phyloP scores from a whole-genome alignment of 2,329 filamentous ascomycete species.

The Claviceps purpurea region DNA sequence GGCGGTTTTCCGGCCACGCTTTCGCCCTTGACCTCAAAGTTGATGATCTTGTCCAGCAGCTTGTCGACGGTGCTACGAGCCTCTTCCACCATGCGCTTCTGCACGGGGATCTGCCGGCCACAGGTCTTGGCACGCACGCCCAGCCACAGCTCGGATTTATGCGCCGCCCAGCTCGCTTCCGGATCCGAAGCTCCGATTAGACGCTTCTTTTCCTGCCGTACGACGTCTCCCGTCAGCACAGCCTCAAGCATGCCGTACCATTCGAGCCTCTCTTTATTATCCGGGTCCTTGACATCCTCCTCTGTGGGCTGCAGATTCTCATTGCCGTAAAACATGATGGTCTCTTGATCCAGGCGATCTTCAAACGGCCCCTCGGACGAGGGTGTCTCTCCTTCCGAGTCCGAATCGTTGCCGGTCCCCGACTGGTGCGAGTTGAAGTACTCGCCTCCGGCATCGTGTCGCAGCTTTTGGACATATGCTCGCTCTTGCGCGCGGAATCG shows the following conservation, averaged over 20 bases:
- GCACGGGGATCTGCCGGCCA: slow-evolving; percentile 70
- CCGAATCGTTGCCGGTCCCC: slow-evolving; percentile 52
- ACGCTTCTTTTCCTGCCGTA: slow-evolving; percentile 94
- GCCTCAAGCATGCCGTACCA: slow-evolving; percentile 98
- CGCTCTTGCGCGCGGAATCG: slow-evolving; percentile 58
- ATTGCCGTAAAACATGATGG: slow-evolving; percentile 82
- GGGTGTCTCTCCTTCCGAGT: slow-evolving; percentile 83
- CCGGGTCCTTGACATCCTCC: slow-evolving; percentile 79
- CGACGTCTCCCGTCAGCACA: slow-evolving; percentile 89
- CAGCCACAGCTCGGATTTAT: slow-evolving; percentile 75
- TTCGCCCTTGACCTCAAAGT: slow-evolving; percentile 88
- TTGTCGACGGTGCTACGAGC: slow-evolving; percentile 59
- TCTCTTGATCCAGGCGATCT: slow-evolving; percentile 81
- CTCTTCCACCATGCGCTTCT: slow-evolving; percentile 80
- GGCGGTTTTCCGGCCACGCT: slow-evolving; percentile 82
- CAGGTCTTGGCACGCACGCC: slow-evolving; percentile 74
- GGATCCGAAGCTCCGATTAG: slow-evolving; percentile 64
- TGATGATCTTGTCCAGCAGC: slow-evolving; percentile 74
- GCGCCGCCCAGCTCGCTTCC: slow-evolving; percentile 46
- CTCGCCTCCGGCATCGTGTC: slow-evolving; percentile 51
- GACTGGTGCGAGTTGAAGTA: slow-evolving; percentile 59
- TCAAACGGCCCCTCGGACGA: slow-evolving; percentile 75
- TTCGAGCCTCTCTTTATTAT: slow-evolving; percentile 80
- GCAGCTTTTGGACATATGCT: slow-evolving; percentile 84
- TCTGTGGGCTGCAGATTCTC: slow-evolving; percentile 78